Evolutionary conservation across 768 basidiomycete species (phyloP).

Genomic region (Kwoniella sp.): DNA sequence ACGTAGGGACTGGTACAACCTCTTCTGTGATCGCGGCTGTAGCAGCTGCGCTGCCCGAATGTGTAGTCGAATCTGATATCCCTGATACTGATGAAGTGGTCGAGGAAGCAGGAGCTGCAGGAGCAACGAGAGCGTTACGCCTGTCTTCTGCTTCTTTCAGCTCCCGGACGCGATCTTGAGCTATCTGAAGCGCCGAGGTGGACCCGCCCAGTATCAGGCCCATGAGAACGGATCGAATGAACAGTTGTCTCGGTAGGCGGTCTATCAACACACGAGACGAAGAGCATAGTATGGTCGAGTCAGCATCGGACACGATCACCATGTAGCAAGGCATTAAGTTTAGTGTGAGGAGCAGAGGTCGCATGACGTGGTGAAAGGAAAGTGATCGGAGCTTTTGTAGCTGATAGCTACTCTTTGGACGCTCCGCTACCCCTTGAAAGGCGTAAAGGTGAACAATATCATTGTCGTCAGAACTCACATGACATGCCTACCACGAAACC

Average conservation of each 20-base stretch:
- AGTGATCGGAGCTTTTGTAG: neutral
- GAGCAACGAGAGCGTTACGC: neutral
- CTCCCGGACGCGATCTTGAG: constrained; percentile 33
- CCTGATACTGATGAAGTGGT: too few relatives aligned
- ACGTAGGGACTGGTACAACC: neutral
- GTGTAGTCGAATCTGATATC: too few relatives aligned
- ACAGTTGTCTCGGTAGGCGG: constrained; percentile 44
- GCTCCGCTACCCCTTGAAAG: too few relatives aligned
- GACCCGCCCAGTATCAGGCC: constrained; percentile 45
- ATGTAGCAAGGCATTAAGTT: too few relatives aligned
- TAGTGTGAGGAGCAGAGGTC: too few relatives aligned
- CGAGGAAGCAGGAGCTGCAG: too few relatives aligned
- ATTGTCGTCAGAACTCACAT: constrained; percentile 49
- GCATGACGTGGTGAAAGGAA: neutral
- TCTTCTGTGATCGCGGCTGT: constrained; percentile 11
- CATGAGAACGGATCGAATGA: constrained; percentile 45
- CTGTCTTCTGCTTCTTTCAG: constrained; percentile 24
- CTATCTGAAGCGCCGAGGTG: constrained; percentile 34
- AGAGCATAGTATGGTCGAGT: too few relatives aligned
- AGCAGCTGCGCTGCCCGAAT: neutral
- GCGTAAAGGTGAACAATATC: neutral
- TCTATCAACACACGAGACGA: constrained; percentile 30
- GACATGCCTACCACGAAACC: constrained; percentile 37
- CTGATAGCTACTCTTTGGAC: neutral
- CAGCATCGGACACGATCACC: neutral